phyloP scores from a whole-genome alignment of 2,329 filamentous ascomycete genomes.

The Raffaelea albimanens region DNA sequence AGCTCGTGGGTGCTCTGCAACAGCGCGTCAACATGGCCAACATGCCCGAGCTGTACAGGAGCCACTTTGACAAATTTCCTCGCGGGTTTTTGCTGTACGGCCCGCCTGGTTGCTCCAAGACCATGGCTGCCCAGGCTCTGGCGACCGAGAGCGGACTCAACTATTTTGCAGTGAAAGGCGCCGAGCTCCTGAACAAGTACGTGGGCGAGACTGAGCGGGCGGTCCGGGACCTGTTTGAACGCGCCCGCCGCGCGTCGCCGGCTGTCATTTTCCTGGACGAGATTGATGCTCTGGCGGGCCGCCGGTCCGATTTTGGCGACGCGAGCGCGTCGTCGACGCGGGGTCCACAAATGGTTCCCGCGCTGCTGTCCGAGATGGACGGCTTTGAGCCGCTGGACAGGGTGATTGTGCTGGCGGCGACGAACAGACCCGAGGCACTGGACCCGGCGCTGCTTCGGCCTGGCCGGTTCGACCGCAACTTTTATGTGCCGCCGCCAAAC shows the following conservation, averaged over 20 bases:
- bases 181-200: constrained; percentile 92
- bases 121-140: constrained; percentile 80
- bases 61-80: constrained; percentile 32
- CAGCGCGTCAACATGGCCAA: constrained; percentile 35
- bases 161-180: constrained; percentile 89
- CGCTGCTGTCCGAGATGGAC: constrained; percentile 89
- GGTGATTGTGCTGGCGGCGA: constrained; percentile 82
- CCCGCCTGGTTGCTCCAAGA: constrained; percentile 91
- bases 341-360: constrained; percentile 77
- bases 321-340: constrained; percentile 25
- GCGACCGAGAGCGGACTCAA: constrained; percentile 87
- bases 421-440: constrained; percentile 78
- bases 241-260: constrained; percentile 75
- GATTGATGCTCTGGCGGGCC: constrained; percentile 73
- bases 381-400: constrained; percentile 78
- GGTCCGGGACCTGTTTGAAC: constrained; percentile 75
- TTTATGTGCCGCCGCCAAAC: constrained; percentile 80
- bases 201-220: constrained; percentile 88
- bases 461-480: constrained; percentile 72
- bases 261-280: constrained; percentile 97
- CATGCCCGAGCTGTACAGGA: constrained; percentile 20
- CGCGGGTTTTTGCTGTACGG: constrained; percentile 87
- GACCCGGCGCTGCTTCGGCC: constrained; percentile 80
- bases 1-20: constrained; percentile 56
- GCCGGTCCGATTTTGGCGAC: constrained; percentile 34